Evolutionary conservation across 73 alveolate genomes (phyloP).

Genomic region (Blepharisma japonicum): DNA sequence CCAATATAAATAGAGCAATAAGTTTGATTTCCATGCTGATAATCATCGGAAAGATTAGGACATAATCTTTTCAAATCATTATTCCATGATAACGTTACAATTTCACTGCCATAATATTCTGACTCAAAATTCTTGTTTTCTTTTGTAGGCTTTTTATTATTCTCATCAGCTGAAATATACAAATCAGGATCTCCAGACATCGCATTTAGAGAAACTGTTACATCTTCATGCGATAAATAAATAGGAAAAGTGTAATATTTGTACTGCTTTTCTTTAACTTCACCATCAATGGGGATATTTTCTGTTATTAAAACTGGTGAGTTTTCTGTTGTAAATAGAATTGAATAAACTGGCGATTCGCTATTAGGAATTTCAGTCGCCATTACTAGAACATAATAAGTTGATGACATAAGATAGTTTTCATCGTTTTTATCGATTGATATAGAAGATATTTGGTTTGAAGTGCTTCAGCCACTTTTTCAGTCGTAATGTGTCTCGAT

Average conservation of each 20-base stretch:
- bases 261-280: neutral
- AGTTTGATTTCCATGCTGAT: neutral
- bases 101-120: neutral
- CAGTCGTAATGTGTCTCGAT: neutral
- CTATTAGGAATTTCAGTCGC: neutral
- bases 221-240: neutral
- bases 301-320: neutral
- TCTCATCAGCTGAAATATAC: neutral
- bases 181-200: slow-evolving; percentile 20
- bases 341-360: neutral
- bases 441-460: neutral
- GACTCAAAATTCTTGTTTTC: neutral
- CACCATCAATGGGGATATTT: neutral
- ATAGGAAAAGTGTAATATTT: slow-evolving; percentile 24
- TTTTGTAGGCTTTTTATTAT: neutral
- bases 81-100: neutral
- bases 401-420: neutral
- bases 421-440: neutral
- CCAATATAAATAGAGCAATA: slow-evolving; percentile 10
- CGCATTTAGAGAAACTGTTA: neutral
- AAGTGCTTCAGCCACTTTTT: neutral
- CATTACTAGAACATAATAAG: neutral
- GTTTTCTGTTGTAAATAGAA: neutral
- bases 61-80: neutral
- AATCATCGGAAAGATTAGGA: neutral